These are phyloP conservation scores for Leccinum rimulosum DNA, from an alignment of 768 basidiomycete species.

Conservation along the genomic window DNA sequence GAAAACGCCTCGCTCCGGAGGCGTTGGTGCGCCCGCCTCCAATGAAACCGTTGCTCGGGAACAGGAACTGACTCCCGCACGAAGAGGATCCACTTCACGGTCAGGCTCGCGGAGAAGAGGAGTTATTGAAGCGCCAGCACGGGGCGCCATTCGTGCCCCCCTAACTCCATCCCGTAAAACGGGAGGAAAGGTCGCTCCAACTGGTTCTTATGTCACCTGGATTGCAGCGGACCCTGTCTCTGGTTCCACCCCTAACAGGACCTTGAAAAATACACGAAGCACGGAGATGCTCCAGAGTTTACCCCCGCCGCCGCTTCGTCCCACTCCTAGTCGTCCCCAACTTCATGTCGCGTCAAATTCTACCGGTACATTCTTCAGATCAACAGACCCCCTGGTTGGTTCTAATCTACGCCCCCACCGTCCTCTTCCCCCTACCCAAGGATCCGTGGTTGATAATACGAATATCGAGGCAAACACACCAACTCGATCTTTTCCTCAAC, in stretches of 20 bases:
- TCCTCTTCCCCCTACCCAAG: slow-evolving; percentile 32
- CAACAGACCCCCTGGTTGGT: slow-evolving; percentile 17
- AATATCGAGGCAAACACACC: slow-evolving; percentile 19
- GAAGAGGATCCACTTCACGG: slow-evolving; percentile 16
- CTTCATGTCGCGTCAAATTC: slow-evolving; percentile 23
- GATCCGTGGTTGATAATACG: slow-evolving; percentile 15
- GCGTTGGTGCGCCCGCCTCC: slow-evolving; percentile 16
- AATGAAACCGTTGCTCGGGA: slow-evolving; percentile 24
- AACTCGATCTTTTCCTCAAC: slow-evolving; percentile 21
- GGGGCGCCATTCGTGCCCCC: slow-evolving; percentile 12
- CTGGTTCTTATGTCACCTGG: slow-evolving; percentile 19
- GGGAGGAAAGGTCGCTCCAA: slow-evolving; percentile 29
- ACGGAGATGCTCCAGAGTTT: slow-evolving; percentile 27
- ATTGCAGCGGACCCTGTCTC: slow-evolving; percentile 34
- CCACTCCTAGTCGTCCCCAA: slow-evolving; percentile 31
- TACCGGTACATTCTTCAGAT: slow-evolving; percentile 10
- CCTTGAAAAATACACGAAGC: slow-evolving; percentile 29
- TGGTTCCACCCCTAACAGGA: slow-evolving; percentile 32
- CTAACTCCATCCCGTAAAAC: slow-evolving; percentile 10
- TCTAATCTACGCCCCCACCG: slow-evolving; percentile 25
- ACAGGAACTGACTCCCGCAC: slow-evolving; percentile 11
- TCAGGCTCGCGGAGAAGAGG: slow-evolving; percentile 21
- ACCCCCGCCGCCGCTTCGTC: slow-evolving; percentile 21
- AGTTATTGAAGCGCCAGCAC: neutral
- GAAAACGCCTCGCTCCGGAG: slow-evolving; percentile 14